Percentiles rank a stretch among this genome's conserved stretches.
phyloP scores from a whole-genome alignment of 2,329 filamentous ascomycete species.

The Penicillium psychrosexuale region DNA sequence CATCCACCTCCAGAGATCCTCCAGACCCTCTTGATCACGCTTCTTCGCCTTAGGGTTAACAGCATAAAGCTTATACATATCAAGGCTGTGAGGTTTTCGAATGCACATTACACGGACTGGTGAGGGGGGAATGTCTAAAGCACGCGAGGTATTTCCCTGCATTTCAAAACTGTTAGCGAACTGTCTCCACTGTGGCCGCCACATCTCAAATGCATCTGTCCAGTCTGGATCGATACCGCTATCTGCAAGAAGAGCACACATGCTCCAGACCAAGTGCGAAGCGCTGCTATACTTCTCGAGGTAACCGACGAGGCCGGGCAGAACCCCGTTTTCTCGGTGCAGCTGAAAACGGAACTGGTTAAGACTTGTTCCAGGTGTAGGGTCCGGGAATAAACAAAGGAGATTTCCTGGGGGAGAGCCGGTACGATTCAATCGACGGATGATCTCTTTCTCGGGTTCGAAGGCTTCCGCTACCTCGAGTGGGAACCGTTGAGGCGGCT shows the following conservation, averaged over 20 bases:
- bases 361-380: neutral
- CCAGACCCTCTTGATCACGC: neutral
- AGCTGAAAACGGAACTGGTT: slow-evolving; percentile 4
- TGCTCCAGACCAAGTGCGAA: neutral
- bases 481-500: neutral
- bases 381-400: neutral
- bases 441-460: neutral
- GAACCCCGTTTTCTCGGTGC: neutral
- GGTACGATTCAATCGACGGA: neutral
- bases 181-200: neutral
- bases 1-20: neutral
- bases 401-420: neutral
- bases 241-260: slow-evolving; percentile 1
- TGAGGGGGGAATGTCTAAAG: neutral
- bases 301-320: neutral
- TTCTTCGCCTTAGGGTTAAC: neutral
- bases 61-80: neutral
- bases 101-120: neutral
- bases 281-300: neutral
- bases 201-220: neutral
- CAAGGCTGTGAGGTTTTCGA: neutral
- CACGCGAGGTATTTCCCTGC: neutral
- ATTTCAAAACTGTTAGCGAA: neutral
- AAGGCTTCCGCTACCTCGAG: neutral
- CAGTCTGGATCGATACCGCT: neutral